Evolutionary conservation across 2,329 filamentous ascomycete species (phyloP).

Genomic region (Cercospora sp.): DNA sequence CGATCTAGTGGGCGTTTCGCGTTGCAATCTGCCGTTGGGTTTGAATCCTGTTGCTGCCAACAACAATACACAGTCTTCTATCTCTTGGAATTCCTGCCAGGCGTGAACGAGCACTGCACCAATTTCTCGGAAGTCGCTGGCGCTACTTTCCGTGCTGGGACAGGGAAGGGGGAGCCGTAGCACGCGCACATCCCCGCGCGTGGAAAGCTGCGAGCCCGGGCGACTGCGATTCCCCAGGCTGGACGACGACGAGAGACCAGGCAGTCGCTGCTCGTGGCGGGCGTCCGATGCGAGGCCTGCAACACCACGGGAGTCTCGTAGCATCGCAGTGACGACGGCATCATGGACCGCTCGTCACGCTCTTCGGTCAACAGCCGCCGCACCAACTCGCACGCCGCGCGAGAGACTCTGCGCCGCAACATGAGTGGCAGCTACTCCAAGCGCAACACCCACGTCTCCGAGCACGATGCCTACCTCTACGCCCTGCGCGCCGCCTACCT

Average conservation of each 20-base stretch:
- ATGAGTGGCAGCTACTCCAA: constrained; percentile 38
- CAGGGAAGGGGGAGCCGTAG: not conserved
- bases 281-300: not conserved
- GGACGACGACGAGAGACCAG: not conserved
- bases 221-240: not conserved
- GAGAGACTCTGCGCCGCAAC: constrained; percentile 44
- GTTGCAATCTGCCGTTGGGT: not conserved
- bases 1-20: constrained; percentile 2
- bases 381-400: constrained; percentile 47
- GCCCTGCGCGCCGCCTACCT: constrained; percentile 89
- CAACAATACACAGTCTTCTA: not conserved
- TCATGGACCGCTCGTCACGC: constrained; percentile 36
- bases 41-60: not conserved
- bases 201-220: constrained; percentile 1
- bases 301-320: not conserved
- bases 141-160: not conserved
- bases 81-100: not conserved
- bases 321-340: not conserved
- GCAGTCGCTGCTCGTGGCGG: constrained; percentile 3
- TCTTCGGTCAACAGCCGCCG: constrained; percentile 42
- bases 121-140: not conserved
- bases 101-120: constrained; percentile 1
- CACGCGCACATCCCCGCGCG: constrained; percentile 5
- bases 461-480: constrained; percentile 86
- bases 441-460: constrained; percentile 37